Conservation (phyloP, 495 filamentous ascomycete genomes). For the Daldinia concentrica region DNA sequence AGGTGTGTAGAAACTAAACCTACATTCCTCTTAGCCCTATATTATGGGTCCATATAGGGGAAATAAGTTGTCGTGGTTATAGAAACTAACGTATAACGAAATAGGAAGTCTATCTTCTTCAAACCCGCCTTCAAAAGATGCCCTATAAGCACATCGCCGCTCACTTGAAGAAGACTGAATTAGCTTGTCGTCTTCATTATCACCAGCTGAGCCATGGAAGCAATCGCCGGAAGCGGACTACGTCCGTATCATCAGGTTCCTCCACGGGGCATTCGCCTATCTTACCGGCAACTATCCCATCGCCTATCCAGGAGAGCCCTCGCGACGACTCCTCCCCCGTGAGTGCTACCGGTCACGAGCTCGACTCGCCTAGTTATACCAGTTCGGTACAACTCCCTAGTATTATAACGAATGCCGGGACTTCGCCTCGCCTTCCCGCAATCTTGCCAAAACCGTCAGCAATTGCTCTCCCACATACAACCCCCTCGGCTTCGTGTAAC, state of each 20-base stretch:
- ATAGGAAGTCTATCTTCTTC: conserved; percentile 84
- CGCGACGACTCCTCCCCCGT: conserved; percentile 52
- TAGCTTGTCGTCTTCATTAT: conserved; percentile 85
- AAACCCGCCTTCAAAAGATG: conserved; percentile 85
- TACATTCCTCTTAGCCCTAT: not conserved
- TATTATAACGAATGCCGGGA: conserved; percentile 53
- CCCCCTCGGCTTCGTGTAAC: conserved; percentile 47
- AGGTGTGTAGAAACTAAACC: conserved; percentile 60
- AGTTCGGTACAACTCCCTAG: conserved; percentile 56
- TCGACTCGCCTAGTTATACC: conserved; percentile 47
- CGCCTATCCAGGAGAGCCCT: conserved; percentile 55
- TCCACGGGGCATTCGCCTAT: conserved; percentile 59
- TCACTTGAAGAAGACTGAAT: conserved; percentile 84
- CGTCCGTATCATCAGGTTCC: conserved; percentile 68
- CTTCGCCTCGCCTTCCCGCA: conserved; percentile 59
- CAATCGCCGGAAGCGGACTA: conserved; percentile 74
- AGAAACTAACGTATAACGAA: conserved; percentile 33
- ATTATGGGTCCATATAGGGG: not conserved
- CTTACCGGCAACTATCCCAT: conserved; percentile 55
- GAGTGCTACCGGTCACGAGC: conserved; percentile 50
- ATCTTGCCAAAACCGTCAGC: conserved; percentile 69
- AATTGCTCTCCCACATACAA: conserved; percentile 53
- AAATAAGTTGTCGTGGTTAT: conserved; percentile 1
- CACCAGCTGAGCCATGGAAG: conserved; percentile 84
- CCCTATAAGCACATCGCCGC: conserved; percentile 89